Conservation (phyloP, 148 eudicot genomes). For the Hydrangea macrophylla region DNA sequence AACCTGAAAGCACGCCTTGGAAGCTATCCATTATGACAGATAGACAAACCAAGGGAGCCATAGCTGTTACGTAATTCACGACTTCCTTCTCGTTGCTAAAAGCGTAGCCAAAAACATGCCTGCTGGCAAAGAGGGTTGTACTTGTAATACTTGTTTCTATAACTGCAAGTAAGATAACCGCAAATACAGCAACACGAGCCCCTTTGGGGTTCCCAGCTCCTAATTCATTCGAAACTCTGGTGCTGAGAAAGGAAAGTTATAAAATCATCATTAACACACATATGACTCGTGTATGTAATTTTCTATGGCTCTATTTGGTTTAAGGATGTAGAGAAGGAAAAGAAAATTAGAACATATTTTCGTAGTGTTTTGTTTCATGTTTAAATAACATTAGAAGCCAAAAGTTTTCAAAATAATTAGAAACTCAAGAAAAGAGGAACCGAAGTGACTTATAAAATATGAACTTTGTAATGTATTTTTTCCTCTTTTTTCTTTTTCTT, state of each 20-base stretch:
- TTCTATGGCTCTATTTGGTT: too few species aligned
- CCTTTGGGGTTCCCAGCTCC: conserved; percentile 69
- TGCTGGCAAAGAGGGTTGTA: conserved; percentile 41
- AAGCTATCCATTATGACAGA: conserved; percentile 52
- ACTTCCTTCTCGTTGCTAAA: conserved; percentile 81
- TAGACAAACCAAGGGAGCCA: conserved; percentile 70
- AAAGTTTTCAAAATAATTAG: too few species aligned
- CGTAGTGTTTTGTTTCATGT: too few species aligned
- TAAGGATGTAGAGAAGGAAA: too few species aligned
- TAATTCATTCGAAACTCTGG: conserved; percentile 82
- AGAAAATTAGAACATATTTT: too few species aligned
- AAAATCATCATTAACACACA: neutral
- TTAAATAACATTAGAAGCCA: too few species aligned
- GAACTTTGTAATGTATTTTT: too few species aligned
- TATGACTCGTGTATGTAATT: neutral
- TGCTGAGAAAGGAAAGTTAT: conserved; percentile 31
- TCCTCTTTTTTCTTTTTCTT: too few species aligned
- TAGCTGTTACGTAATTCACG: conserved; percentile 56
- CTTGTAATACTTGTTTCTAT: conserved; percentile 38
- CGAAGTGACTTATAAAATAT: too few species aligned
- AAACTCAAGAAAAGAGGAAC: neutral
- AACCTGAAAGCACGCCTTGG: conserved; percentile 74
- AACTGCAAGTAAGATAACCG: conserved; percentile 44
- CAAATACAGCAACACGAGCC: conserved; percentile 54
- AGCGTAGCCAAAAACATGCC: conserved; percentile 57